phyloP scores from a whole-genome alignment of 2,329 filamentous ascomycete genomes.

The Penicillium hordei region DNA sequence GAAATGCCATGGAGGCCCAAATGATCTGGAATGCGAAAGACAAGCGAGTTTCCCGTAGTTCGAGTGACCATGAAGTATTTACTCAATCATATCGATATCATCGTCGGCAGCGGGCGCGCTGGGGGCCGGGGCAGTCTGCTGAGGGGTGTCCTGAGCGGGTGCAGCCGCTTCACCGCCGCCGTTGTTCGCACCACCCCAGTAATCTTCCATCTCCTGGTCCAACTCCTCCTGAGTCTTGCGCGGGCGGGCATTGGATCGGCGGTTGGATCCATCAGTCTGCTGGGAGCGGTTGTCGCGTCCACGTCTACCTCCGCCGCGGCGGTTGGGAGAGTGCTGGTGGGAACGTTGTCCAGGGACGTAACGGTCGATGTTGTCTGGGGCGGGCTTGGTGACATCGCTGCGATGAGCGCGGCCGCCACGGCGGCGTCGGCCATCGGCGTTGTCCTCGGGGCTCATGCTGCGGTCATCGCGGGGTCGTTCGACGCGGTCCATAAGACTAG shows the following conservation, averaged over 20 bases:
- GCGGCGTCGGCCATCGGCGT: constrained; percentile 36
- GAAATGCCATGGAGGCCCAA: neutral
- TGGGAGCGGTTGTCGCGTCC: constrained; percentile 39
- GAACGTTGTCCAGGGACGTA: constrained; percentile 66
- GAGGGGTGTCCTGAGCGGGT: constrained; percentile 28
- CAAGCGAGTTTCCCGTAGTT: neutral
- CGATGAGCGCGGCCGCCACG: constrained; percentile 49
- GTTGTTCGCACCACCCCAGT: constrained; percentile 62
- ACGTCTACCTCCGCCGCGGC: constrained; percentile 50
- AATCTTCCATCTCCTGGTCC: constrained; percentile 96
- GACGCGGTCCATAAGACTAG: constrained; percentile 67
- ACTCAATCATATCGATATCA: constrained; percentile 73
- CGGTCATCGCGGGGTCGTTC: constrained; percentile 48
- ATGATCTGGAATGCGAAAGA: neutral
- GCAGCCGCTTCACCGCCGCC: constrained; percentile 38
- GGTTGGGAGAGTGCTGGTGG: constrained; percentile 41
- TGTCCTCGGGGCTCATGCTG: constrained; percentile 45
- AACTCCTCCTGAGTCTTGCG: constrained; percentile 90
- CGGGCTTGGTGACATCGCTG: constrained; percentile 56
- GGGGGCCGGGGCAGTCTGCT: constrained; percentile 31
- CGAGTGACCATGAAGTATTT: constrained; percentile 10
- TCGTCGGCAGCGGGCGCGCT: constrained; percentile 40
- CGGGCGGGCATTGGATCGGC: constrained; percentile 55
- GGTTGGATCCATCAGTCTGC: constrained; percentile 22
- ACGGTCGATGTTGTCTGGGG: constrained; percentile 70